Conservation (phyloP, 148 eudicot genomes). For the Rhododendron simsii region DNA sequence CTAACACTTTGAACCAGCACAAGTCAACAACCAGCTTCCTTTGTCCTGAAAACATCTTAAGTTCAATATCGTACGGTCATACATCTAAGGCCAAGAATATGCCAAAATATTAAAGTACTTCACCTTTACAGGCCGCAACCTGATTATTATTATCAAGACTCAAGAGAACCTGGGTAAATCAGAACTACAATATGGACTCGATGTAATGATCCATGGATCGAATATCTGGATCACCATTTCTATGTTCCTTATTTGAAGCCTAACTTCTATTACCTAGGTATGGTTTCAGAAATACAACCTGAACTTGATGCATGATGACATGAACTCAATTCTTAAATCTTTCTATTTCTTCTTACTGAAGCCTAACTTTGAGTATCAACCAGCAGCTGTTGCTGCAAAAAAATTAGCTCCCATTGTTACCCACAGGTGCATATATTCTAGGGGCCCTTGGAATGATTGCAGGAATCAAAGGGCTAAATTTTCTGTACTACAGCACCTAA, state of each 20-base stretch:
- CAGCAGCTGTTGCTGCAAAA: background rate
- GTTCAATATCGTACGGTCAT: background rate
- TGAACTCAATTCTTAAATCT: background rate
- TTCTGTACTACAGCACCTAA: background rate
- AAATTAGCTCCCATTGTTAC: background rate
- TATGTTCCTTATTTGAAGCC: background rate
- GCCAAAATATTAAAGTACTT: background rate
- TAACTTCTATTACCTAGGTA: background rate
- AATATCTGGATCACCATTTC: background rate
- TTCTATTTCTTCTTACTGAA: background rate
- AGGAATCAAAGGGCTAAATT: background rate
- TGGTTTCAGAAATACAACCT: background rate
- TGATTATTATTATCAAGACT: background rate
- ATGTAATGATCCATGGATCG: background rate
- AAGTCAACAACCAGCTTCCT: background rate
- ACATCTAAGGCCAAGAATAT: background rate
- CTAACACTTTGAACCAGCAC: background rate
- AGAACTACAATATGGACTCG: background rate
- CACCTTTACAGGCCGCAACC: background rate
- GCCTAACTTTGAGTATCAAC: background rate
- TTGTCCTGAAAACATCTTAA: background rate
- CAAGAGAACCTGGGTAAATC: background rate
- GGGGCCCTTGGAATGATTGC: background rate
- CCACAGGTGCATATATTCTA: background rate
- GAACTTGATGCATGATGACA: background rate